Conservation (phyloP, 1,284 basidiomycete species). For the Ceratorhiza oryzae-sativae region DNA sequence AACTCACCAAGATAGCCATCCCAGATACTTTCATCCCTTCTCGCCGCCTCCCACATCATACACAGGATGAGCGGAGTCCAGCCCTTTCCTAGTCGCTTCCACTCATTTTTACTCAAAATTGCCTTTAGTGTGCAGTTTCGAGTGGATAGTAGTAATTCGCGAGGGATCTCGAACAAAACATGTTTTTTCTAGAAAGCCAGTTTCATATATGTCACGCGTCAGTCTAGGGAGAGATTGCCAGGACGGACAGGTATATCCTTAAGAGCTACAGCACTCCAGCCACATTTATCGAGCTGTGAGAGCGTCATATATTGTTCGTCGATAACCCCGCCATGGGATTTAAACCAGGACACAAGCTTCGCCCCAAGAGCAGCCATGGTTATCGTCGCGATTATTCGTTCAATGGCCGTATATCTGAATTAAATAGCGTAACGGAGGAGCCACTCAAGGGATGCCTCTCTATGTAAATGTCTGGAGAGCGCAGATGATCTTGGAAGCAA, state of each 20-base stretch:
- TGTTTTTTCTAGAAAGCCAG: conserved; percentile 63
- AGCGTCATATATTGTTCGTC: conserved; percentile 30
- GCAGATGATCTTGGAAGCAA: too few relatives aligned
- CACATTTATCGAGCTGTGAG: conserved; percentile 8
- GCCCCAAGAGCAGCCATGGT: conserved; percentile 7
- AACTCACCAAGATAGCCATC: conserved; percentile 69
- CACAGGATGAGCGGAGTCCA: conserved; percentile 91
- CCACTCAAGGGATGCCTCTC: too few relatives aligned
- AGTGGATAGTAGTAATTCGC: conserved; percentile 77
- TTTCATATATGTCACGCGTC: neutral
- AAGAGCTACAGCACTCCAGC: conserved; percentile 21
- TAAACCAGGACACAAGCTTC: conserved; percentile 21
- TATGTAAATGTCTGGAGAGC: too few relatives aligned
- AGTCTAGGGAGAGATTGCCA: neutral
- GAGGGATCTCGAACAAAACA: conserved; percentile 84
- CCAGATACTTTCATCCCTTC: conserved; percentile 68
- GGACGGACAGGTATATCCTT: conserved; percentile 22
- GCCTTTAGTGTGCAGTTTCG: conserved; percentile 72
- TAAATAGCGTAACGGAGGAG: too few relatives aligned
- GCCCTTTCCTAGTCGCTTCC: conserved; percentile 72
- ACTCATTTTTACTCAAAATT: conserved; percentile 64
- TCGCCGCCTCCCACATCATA: conserved; percentile 92
- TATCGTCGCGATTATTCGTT: too few relatives aligned
- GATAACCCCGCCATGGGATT: neutral
- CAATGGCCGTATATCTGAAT: too few relatives aligned